A percentile compares a stretch with the other conserved stretches of the same genome.
Conservation (phyloP, 2,329 filamentous ascomycete genomes). For the Colletotrichum musae region DNA sequence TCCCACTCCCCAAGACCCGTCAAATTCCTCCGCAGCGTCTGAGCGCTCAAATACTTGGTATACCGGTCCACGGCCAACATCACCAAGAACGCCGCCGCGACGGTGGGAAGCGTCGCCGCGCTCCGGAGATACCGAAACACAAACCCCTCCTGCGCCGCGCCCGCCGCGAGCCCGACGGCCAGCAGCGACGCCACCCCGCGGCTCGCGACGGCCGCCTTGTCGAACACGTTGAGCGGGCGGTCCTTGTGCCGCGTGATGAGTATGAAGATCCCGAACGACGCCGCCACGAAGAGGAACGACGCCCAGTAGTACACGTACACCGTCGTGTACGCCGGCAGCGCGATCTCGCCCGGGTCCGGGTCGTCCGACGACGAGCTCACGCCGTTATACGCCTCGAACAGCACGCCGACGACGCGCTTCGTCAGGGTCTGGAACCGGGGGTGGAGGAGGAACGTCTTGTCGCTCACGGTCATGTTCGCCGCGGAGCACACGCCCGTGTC, state of each 20-base stretch:
- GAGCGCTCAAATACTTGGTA: conserved; percentile 36
- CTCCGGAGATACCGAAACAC: conserved; percentile 32
- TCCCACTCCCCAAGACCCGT: conserved; percentile 29
- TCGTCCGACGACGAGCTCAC: not conserved
- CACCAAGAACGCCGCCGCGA: conserved; percentile 24
- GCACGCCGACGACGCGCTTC: conserved; percentile 20
- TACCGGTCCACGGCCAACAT: conserved; percentile 31
- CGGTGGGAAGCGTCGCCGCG: conserved; percentile 29
- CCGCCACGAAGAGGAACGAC: conserved; percentile 31
- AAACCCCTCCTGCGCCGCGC: conserved; percentile 25
- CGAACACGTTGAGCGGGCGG: conserved; percentile 34
- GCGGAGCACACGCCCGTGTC: conserved; percentile 22
- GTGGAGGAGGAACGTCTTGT: conserved; percentile 13
- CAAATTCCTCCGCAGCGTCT: conserved; percentile 30
- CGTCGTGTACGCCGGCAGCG: conserved; percentile 30
- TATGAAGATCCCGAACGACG: conserved; percentile 32
- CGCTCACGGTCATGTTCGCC: conserved; percentile 1
- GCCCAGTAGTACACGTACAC: conserved; percentile 39
- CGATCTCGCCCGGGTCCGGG: conserved; percentile 14
- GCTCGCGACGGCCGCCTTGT: conserved; percentile 26
- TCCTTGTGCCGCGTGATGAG: conserved; percentile 34
- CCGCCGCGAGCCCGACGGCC: conserved; percentile 26
- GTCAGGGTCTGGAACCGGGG: conserved; percentile 8
- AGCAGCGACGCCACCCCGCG: conserved; percentile 17
- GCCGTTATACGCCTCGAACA: conserved; percentile 34